A percentile compares a stretch with the other conserved stretches of the same genome.
Conservation (phyloP, 768 basidiomycete species). For the Agaricus subrufescens region DNA sequence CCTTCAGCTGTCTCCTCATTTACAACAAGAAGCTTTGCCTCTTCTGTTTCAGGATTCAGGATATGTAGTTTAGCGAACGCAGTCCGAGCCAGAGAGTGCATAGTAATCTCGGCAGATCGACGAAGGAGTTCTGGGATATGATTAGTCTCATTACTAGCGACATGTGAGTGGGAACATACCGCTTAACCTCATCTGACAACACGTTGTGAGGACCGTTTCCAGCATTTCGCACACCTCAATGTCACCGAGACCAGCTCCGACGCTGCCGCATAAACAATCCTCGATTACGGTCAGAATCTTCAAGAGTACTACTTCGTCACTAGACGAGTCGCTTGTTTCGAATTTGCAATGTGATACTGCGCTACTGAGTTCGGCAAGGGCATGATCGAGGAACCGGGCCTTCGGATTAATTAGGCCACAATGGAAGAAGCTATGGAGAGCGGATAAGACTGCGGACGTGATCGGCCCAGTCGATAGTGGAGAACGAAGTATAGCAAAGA, state of each 20-base stretch:
- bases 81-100: conserved; percentile 81
- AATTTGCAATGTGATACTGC: conserved; percentile 96
- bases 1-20: conserved; percentile 46
- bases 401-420: conserved; percentile 64
- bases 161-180: conserved; percentile 48
- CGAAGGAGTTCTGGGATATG: conserved; percentile 69
- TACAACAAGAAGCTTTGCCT: conserved; percentile 54
- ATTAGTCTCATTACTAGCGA: background rate
- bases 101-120: conserved; percentile 82
- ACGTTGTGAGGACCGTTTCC: conserved; percentile 94
- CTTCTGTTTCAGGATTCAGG: conserved; percentile 63
- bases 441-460: conserved; percentile 87
- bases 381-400: conserved; percentile 54
- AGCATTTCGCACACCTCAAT: conserved; percentile 97
- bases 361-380: conserved; percentile 79
- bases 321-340: conserved; percentile 95
- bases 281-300: conserved; percentile 89
- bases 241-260: conserved; percentile 77
- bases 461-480: conserved; percentile 95
- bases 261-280: conserved; percentile 67
- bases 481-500: conserved; percentile 90
- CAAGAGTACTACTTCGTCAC: conserved; percentile 92
- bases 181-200: conserved; percentile 94
- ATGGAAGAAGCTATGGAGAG: conserved; percentile 84
- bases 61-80: conserved; percentile 72